Percentiles rank a stretch among this genome's conserved stretches.
phyloP scores from a whole-genome alignment of 805 yeast genomes.

The Monosporozyma siamensis region DNA sequence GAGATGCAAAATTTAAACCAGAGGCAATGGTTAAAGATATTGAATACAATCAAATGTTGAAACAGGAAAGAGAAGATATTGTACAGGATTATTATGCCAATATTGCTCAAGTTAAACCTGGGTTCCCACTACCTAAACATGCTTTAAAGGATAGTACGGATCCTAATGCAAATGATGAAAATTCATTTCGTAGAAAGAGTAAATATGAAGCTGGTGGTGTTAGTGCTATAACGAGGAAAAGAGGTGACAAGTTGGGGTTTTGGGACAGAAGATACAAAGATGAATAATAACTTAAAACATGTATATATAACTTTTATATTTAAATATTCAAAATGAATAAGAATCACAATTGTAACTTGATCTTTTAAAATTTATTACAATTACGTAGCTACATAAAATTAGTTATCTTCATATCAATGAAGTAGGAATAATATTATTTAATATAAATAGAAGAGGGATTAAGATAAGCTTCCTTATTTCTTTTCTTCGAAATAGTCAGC shows the following conservation, averaged over 20 bases:
- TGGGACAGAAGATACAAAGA: constrained; percentile 15
- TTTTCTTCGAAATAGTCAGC: constrained; percentile 72
- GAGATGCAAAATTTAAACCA: constrained; percentile 31
- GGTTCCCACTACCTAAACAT: constrained; percentile 37
- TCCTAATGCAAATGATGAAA: constrained; percentile 20
- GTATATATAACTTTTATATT: neutral
- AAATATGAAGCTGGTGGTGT: constrained; percentile 62
- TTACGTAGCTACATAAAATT: neutral
- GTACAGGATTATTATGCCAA: constrained; percentile 25
- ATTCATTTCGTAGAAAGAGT: constrained; percentile 40
- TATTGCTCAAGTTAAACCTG: constrained; percentile 41
- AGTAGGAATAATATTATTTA: neutral
- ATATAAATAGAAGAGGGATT: too few species aligned
- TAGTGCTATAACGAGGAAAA: constrained; percentile 46
- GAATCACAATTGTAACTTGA: too few species aligned
- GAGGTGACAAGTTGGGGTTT: constrained; percentile 41
- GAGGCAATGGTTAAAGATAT: constrained; percentile 16
- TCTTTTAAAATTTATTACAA: neutral
- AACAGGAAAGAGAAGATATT: constrained; percentile 2
- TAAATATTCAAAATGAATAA: neutral
- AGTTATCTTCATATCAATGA: neutral
- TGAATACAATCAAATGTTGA: constrained; percentile 3
- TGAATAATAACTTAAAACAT: neutral
- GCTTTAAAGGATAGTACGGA: neutral
- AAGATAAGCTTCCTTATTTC: constrained; percentile 14